Evolutionary conservation across 257 asterid genomes (phyloP).

Genomic region (Solanum ossicruentum): DNA sequence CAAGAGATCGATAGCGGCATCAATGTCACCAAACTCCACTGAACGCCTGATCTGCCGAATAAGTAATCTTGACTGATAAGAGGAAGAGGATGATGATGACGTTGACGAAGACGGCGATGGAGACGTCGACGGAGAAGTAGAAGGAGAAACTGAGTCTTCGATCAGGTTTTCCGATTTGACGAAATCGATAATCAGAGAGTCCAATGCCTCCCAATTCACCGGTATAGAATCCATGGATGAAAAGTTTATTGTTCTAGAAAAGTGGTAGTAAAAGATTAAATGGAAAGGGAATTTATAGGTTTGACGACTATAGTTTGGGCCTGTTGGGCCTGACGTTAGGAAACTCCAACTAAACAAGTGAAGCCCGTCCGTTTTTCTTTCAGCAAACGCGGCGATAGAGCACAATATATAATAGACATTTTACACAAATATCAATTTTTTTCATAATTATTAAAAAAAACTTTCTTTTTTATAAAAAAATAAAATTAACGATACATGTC

Average conservation of each 20-base stretch:
- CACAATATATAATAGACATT: background rate
- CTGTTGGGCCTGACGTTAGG: background rate
- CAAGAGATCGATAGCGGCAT: constrained; percentile 64
- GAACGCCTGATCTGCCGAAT: constrained; percentile 72
- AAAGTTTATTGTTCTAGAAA: background rate
- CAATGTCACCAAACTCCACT: constrained; percentile 70
- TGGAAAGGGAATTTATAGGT: background rate
- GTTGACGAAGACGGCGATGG: constrained; percentile 1
- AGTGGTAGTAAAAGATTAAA: background rate
- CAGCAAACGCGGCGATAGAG: background rate
- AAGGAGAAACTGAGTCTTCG: constrained; percentile 37
- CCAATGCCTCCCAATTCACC: constrained; percentile 93
- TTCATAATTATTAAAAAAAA: too few relatives aligned
- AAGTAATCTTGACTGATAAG: constrained; percentile 68
- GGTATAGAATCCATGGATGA: constrained; percentile 49
- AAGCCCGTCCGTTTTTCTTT: background rate
- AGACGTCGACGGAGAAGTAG: constrained; percentile 21
- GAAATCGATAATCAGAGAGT: constrained; percentile 77
- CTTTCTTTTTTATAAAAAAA: too few relatives aligned
- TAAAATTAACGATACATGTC: too few relatives aligned
- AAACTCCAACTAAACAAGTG: background rate
- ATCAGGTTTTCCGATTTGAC: constrained; percentile 79
- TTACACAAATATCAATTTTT: too few relatives aligned
- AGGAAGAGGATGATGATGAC: constrained; percentile 32
- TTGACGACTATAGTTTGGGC: background rate